Evolutionary conservation across 2,329 filamentous ascomycete species (phyloP), one percentile per base, ranked within the genome.

Genomic region (Cladosporium sp.): DNA sequence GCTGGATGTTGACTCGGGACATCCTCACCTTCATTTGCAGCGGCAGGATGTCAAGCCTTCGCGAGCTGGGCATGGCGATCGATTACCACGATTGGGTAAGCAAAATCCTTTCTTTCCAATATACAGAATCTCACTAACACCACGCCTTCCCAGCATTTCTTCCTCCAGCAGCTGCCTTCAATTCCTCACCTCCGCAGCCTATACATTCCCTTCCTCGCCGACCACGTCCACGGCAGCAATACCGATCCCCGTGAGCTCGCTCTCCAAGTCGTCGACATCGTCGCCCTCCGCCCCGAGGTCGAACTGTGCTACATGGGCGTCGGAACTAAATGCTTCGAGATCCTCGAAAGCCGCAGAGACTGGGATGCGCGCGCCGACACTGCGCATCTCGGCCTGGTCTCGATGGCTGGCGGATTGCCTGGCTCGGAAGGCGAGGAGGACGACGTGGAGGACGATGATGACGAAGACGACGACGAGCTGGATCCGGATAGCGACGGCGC

Each of bases 21-120:
- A 79, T 88, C 37, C 66, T 93, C 42, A 75, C 78, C 0, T 93
- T 87, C 65, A 77, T 58, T 49, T 89, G 85, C 2, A 87, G 86
- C 64, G 87, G 87, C 4, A 82, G 83, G 54, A 89, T 93, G 87
- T 76, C 74, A 16, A 81, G 75, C 58, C 71, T 93, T 41, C 79
- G 79, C 52, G 87, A 93, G 68, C 72, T 93, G 22, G 84, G 85
- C 9, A 80, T 88, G 59, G 80, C 82, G 1, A 77, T 93, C 52
- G 80, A 89, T 56, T 88, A 86, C 67, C 82, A 80, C 59, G 85
- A 91, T 62, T 93, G 88, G 87, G 86, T 89, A 75, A 74, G 81
- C 68, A 11, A 37, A n/a, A 9, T n/a, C 14, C 9, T 43, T 49
- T 33, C 14, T 40, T 10, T 42, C 13, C 6, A 16, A 32, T 4